Evolutionary conservation across 371 early-diverging fungal genomes (phyloP).

Genomic region (Apophysomyces elegans): DNA sequence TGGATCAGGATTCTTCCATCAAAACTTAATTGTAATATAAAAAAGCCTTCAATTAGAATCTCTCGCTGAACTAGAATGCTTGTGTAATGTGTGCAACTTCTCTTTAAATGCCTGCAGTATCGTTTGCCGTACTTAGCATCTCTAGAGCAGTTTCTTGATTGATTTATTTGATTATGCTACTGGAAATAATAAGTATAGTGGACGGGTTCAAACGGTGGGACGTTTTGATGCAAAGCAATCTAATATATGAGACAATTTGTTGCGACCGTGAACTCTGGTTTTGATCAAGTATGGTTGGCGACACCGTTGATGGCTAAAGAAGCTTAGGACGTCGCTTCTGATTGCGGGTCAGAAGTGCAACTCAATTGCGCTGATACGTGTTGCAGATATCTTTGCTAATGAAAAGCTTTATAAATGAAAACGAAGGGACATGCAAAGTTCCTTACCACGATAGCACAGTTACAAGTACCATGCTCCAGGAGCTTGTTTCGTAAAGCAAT

Average conservation of each 20-base stretch:
- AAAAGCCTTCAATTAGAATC: slow-evolving; percentile 40
- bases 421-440: neutral
- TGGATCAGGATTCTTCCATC: neutral
- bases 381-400: neutral
- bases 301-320: neutral
- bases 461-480: slow-evolving; percentile 47
- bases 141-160: too few relatives aligned
- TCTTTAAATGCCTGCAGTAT: too few relatives aligned
- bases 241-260: too few relatives aligned
- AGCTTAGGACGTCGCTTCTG: neutral
- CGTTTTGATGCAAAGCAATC: too few relatives aligned
- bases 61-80: too few relatives aligned
- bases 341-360: neutral
- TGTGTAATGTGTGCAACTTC: too few relatives aligned
- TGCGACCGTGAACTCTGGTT: neutral
- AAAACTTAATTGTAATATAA: slow-evolving; percentile 16
- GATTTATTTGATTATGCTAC: too few relatives aligned
- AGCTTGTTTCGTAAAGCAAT: slow-evolving; percentile 53
- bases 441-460: slow-evolving; percentile 34
- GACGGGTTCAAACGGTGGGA: too few relatives aligned
- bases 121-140: too few relatives aligned
- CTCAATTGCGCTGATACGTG: neutral
- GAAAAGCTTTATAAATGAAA: too few relatives aligned
- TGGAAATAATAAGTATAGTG: too few relatives aligned
- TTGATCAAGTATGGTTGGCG: neutral